Conservation (phyloP, 1,284 basidiomycete species). For the Sanghuangporus weigelae region DNA sequence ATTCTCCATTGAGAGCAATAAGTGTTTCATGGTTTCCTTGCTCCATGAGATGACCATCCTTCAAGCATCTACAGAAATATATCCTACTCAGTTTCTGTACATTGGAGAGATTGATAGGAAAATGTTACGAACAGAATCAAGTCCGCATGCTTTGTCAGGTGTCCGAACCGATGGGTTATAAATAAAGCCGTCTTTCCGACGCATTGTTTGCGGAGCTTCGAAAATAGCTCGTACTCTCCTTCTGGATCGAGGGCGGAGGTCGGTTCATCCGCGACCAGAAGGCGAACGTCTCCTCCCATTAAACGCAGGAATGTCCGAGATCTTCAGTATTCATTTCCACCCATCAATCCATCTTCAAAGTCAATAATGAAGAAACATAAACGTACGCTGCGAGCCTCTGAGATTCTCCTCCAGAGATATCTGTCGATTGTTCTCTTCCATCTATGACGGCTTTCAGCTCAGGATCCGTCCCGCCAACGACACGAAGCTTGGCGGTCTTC, state of each 20-base stretch:
- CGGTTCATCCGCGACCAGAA: slow-evolving; percentile 48
- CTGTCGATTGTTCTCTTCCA: slow-evolving; percentile 30
- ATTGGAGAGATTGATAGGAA: not conserved
- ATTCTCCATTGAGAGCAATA: slow-evolving; percentile 42
- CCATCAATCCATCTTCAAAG: not conserved
- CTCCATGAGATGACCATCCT: slow-evolving; percentile 49
- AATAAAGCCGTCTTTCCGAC: slow-evolving; percentile 63
- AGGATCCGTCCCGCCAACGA: slow-evolving; percentile 24
- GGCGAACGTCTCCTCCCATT: slow-evolving; percentile 36
- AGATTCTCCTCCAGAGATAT: slow-evolving; percentile 36
- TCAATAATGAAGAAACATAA: not conserved
- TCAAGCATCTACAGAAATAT: too few relatives aligned
- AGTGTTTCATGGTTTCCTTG: slow-evolving; percentile 48
- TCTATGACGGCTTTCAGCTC: not conserved
- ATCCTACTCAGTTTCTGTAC: too few relatives aligned
- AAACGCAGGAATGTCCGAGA: slow-evolving; percentile 41
- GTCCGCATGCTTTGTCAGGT: slow-evolving; percentile 59
- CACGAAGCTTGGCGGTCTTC: slow-evolving; percentile 21
- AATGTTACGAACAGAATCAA: slow-evolving; percentile 43
- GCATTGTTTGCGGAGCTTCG: slow-evolving; percentile 42
- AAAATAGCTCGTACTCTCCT: slow-evolving; percentile 46
- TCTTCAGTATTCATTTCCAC: slow-evolving; percentile 18
- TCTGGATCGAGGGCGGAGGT: slow-evolving; percentile 49
- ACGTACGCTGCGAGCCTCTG: slow-evolving; percentile 32
- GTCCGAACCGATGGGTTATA: slow-evolving; percentile 65